Evolutionary conservation across 2,329 filamentous ascomycete genomes (phyloP).

Genomic region (Botrytis tulipae): DNA sequence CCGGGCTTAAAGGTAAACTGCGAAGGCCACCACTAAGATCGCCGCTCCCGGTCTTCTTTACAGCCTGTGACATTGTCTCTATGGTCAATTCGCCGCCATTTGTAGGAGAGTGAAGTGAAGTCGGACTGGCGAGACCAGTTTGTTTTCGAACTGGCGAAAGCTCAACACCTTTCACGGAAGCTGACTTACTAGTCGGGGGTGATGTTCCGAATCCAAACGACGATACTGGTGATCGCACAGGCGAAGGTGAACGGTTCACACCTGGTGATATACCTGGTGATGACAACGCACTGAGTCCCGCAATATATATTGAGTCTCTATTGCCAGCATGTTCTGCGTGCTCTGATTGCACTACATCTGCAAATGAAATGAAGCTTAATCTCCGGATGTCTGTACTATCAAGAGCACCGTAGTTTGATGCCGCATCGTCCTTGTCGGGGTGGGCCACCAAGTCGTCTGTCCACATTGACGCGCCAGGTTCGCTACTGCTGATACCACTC

Average conservation of each 20-base stretch:
- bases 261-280: slow-evolving; percentile 39
- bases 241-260: slow-evolving; percentile 71
- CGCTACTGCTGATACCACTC: slow-evolving; percentile 47
- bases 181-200: slow-evolving; percentile 72
- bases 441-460: slow-evolving; percentile 50
- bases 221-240: slow-evolving; percentile 74
- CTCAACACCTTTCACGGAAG: slow-evolving; percentile 72
- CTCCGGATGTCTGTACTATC: slow-evolving; percentile 78
- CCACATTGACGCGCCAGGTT: slow-evolving; percentile 38
- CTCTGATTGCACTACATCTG: slow-evolving; percentile 87
- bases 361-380: slow-evolving; percentile 93
- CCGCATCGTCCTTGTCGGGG: slow-evolving; percentile 57
- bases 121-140: slow-evolving; percentile 60
- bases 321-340: slow-evolving; percentile 63
- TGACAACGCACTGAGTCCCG: slow-evolving; percentile 62
- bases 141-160: slow-evolving; percentile 56
- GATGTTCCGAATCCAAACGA: slow-evolving; percentile 68
- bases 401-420: slow-evolving; percentile 73
- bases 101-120: slow-evolving; percentile 52
- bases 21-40: slow-evolving; percentile 61
- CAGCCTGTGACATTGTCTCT: slow-evolving; percentile 89
- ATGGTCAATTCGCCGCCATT: slow-evolving; percentile 73
- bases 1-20: slow-evolving; percentile 58
- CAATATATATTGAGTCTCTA: slow-evolving; percentile 68
- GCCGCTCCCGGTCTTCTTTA: slow-evolving; percentile 79